Base-by-base conservation (phyloP, 306 rosid genomes). In the Pyrus betulifolia region DNA sequence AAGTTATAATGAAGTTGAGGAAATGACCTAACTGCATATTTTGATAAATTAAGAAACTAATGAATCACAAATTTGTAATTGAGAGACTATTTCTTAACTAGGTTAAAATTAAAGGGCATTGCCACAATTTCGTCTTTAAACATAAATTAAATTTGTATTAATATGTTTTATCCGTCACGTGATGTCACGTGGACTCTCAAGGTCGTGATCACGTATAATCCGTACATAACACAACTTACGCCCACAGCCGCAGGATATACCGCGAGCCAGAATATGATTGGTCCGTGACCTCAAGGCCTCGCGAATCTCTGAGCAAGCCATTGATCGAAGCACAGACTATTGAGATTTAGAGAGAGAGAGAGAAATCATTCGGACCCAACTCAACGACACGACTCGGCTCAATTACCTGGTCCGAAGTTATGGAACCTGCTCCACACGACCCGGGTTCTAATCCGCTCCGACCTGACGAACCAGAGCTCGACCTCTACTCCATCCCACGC, bases 401-500 rank as follows among this genome's bases (percentile, higher is more conserved):
- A 64, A 74, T 58, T 14, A 38, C 55, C 85, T 64, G 80, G 83
- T 64, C 76, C 76, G 73, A 58, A 57, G 55, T 51, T 5, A 82
- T 89, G 98, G 97, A 89, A 61, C 77, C 35, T 71, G 22, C 90
- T 6, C 77, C 67, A 45, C 79, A 65, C 33, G 90, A 90, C 82
- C 84, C 89, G 57, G 81, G 57, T 82, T 76, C 85, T 64, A 82
- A 80, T 17, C 87, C 72, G 86, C 81, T 66, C 83, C 82, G 80
- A 74, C 76, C 84, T 76, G 91, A 88, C 6, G 97, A 86, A 82
- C 93, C 95, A 60, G 97, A 95, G 84, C 87, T 90, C 81, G 97
- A 95, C 71, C 96, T 95, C 84, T 95, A 92, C 91, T 84, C 97
- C 72, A 95, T 95, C 44, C 98, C 98, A 74, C 82, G 88, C 78